These are phyloP conservation scores for Lentinula detonsa DNA, from an alignment of 768 basidiomycete species.

Conservation along the genomic window DNA sequence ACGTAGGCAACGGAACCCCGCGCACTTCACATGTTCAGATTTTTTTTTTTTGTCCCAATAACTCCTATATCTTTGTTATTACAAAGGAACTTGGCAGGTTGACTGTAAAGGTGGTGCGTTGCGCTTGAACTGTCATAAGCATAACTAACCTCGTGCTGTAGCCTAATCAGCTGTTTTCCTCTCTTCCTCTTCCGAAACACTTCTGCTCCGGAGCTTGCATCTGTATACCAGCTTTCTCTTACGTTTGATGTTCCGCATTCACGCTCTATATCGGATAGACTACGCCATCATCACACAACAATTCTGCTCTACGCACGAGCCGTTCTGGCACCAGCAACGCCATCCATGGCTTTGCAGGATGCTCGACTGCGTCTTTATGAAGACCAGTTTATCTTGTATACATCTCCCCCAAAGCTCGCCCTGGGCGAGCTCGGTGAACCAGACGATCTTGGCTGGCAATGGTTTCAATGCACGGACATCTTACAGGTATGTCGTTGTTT, in stretches of 20 bases:
- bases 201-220: neutral
- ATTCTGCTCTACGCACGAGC: neutral
- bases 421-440: neutral
- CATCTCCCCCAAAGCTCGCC: neutral
- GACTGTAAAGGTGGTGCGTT: neutral
- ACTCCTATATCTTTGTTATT: neutral
- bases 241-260: neutral
- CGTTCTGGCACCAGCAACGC: neutral
- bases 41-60: neutral
- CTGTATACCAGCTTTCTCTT: neutral
- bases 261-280: neutral
- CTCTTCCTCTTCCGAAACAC: neutral
- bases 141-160: neutral
- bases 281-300: neutral
- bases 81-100: neutral
- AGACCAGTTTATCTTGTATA: neutral
- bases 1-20: neutral
- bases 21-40: neutral
- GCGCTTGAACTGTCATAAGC: neutral
- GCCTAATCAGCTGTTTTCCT: neutral
- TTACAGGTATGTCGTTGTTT: neutral
- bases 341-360: neutral
- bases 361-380: slow-evolving; percentile 1
- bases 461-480: slow-evolving; percentile 1
- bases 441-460: slow-evolving; percentile 3